phyloP scores from a whole-genome alignment of 768 basidiomycete species.

The Tricholoma hemisulphureum region DNA sequence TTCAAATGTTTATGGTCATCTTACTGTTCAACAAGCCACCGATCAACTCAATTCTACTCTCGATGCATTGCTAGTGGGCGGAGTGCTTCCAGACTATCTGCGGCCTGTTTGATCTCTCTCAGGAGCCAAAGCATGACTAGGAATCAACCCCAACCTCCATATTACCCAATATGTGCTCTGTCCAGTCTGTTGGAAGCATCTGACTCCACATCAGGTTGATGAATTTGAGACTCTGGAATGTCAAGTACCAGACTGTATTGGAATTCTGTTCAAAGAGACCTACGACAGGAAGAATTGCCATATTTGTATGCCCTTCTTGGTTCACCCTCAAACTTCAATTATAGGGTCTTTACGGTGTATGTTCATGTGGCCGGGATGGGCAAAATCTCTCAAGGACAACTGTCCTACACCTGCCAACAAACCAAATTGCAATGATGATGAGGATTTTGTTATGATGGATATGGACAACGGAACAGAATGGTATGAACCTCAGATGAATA shows the following conservation, averaged over 20 bases:
- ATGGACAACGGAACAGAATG: slow-evolving; percentile 21
- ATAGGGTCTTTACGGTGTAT: slow-evolving; percentile 20
- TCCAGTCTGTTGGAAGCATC: slow-evolving; percentile 20
- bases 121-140: slow-evolving; percentile 19
- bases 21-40: slow-evolving; percentile 9
- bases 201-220: slow-evolving; percentile 6
- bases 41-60: slow-evolving; percentile 9
- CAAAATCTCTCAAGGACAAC: neutral
- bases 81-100: slow-evolving; percentile 3
- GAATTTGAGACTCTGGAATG: slow-evolving; percentile 10
- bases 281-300: slow-evolving; percentile 6
- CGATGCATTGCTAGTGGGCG: slow-evolving; percentile 3
- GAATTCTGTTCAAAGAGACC: slow-evolving; percentile 9
- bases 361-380: slow-evolving; percentile 7
- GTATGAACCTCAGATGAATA: slow-evolving; percentile 12
- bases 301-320: slow-evolving; percentile 7
- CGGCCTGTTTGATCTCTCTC: slow-evolving; percentile 8
- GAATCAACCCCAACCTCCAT: slow-evolving; percentile 22
- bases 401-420: slow-evolving; percentile 13
- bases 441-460: slow-evolving; percentile 24
- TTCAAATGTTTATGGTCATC: slow-evolving; percentile 11
- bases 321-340: slow-evolving; percentile 20
- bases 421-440: slow-evolving; percentile 20
- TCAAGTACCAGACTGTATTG: slow-evolving; percentile 10
- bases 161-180: slow-evolving; percentile 23